Conservation (phyloP, 208 protist species). For the Acanthamoeba castellanii region DNA sequence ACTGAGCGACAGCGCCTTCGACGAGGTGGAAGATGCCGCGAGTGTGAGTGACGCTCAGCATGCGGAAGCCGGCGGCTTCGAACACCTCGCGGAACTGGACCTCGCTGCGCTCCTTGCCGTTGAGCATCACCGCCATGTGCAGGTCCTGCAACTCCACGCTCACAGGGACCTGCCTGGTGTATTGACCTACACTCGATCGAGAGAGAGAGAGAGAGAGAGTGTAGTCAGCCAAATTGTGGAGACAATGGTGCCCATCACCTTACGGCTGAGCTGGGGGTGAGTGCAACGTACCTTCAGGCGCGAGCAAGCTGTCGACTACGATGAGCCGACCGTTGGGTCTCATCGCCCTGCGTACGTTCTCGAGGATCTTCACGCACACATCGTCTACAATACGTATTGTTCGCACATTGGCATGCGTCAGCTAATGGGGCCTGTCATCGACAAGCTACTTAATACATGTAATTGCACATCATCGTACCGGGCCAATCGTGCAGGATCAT, state of each 20-base stretch:
- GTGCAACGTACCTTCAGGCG: background rate
- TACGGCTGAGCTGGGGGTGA: background rate
- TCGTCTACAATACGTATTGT: background rate
- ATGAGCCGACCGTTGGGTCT: background rate
- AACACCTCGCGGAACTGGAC: slow-evolving; percentile 49
- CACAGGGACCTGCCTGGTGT: slow-evolving; percentile 11
- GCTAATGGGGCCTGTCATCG: background rate
- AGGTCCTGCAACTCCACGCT: slow-evolving; percentile 58
- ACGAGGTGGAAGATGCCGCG: slow-evolving; percentile 52
- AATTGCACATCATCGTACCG: background rate
- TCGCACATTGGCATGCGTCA: background rate
- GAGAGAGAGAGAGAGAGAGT: background rate
- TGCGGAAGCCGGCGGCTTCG: background rate
- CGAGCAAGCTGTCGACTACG: slow-evolving; percentile 7
- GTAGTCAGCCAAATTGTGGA: too few species aligned
- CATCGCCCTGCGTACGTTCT: background rate
- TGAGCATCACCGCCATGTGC: slow-evolving; percentile 67
- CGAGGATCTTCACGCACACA: slow-evolving; percentile 37
- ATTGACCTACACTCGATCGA: background rate
- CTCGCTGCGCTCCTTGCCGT: slow-evolving; percentile 68
- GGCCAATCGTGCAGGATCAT: slow-evolving; percentile 76
- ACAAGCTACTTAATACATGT: too few species aligned
- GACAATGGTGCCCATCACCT: too few species aligned
- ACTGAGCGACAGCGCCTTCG: background rate
- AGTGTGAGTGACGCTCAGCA: background rate